These are phyloP conservation scores for Penicillium subrubescens DNA, from an alignment of 495 filamentous ascomycete species.

Conservation along the genomic window DNA sequence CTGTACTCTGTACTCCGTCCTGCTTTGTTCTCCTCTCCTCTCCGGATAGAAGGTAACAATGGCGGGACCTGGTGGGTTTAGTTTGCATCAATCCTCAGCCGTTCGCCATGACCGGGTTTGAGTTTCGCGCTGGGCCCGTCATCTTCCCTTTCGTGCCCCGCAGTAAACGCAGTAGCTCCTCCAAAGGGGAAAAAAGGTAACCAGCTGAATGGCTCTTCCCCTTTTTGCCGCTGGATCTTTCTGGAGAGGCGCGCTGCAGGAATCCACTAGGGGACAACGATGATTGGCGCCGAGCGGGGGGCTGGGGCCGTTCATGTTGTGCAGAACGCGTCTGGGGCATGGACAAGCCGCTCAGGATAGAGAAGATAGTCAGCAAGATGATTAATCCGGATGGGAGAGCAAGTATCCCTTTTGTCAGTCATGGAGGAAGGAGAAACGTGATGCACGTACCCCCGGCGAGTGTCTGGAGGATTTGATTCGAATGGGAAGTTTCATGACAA, in stretches of 20 bases:
- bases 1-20: background rate
- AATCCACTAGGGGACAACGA: conserved; percentile 29
- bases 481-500: conserved; percentile 10
- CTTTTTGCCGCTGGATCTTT: conserved; percentile 23
- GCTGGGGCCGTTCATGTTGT: conserved; percentile 35
- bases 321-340: conserved; percentile 33
- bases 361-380: background rate
- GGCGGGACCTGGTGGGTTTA: background rate
- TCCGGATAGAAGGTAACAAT: background rate
- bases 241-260: conserved; percentile 26
- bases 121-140: conserved; percentile 13
- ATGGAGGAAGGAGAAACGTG: background rate
- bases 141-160: conserved; percentile 23
- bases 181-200: background rate
- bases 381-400: background rate
- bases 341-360: background rate
- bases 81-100: conserved; percentile 1
- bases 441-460: conserved; percentile 17
- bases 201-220: background rate
- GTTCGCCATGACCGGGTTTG: conserved; percentile 9
- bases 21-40: background rate
- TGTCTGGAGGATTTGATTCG: conserved; percentile 3
- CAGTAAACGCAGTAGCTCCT: conserved; percentile 23
- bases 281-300: conserved; percentile 34
- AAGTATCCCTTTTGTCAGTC: background rate